Percentiles rank a stretch among this genome's conserved stretches.
These are phyloP conservation scores for Rugonectria rugulosa DNA, from an alignment of 2,329 filamentous ascomycete species.

Conservation along the genomic window DNA sequence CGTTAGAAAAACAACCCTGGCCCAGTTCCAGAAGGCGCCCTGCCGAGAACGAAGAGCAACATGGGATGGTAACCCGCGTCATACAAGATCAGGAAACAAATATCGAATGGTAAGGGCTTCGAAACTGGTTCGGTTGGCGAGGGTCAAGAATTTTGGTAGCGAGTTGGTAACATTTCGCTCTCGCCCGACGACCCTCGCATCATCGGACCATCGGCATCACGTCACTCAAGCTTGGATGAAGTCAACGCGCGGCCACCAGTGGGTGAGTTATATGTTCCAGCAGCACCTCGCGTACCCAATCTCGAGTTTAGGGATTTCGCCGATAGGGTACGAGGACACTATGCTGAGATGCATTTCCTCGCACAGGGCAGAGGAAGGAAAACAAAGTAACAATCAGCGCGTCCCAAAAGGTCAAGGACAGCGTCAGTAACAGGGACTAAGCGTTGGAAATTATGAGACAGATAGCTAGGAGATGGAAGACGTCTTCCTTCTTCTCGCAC, in stretches of 20 bases:
- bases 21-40: too few relatives aligned
- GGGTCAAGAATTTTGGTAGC: too few relatives aligned
- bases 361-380: background rate
- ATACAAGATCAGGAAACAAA: too few relatives aligned
- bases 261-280: background rate
- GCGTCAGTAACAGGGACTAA: background rate
- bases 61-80: too few relatives aligned
- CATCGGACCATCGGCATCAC: background rate
- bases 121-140: too few relatives aligned
- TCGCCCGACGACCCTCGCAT: background rate
- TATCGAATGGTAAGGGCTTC: too few relatives aligned
- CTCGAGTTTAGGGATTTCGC: background rate
- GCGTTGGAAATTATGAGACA: slow-evolving; percentile 1
- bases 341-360: background rate
- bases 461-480: background rate
- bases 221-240: background rate
- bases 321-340: background rate
- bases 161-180: background rate
- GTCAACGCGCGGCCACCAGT: background rate
- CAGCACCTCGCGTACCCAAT: too few relatives aligned
- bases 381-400: background rate
- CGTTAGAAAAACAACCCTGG: too few relatives aligned
- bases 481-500: slow-evolving; percentile 1
- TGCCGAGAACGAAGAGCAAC: too few relatives aligned
- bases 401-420: background rate